Percentiles rank a stretch among this genome's conserved stretches.
Evolutionary conservation across 768 basidiomycete genomes (phyloP).

Genomic region (Candolleomyces aberdarensis): DNA sequence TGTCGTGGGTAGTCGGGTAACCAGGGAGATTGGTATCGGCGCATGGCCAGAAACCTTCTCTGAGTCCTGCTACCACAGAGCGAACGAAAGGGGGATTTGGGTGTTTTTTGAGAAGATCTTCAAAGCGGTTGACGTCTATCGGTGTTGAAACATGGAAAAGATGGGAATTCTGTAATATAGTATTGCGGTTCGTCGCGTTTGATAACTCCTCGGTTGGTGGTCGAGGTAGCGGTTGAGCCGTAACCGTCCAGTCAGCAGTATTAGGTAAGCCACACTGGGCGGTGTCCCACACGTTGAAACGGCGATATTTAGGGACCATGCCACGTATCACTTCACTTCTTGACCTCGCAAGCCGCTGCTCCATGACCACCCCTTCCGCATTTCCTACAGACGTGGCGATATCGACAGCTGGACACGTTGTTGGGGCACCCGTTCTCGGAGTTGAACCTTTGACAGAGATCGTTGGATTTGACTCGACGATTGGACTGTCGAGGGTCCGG

Average conservation of each 20-base stretch:
- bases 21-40: slow-evolving; percentile 11
- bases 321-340: too few relatives aligned
- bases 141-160: slow-evolving; percentile 22
- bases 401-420: too few relatives aligned
- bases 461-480: too few relatives aligned
- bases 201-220: too few relatives aligned
- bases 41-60: slow-evolving; percentile 31
- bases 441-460: too few relatives aligned
- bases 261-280: not conserved
- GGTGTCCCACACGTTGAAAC: too few relatives aligned
- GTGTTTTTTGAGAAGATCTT: slow-evolving; percentile 17
- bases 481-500: too few relatives aligned
- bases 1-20: slow-evolving; percentile 12
- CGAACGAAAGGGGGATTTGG: slow-evolving; percentile 26
- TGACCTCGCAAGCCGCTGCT: too few relatives aligned
- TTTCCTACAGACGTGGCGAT: too few relatives aligned
- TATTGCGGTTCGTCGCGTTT: not conserved
- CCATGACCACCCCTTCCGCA: too few relatives aligned
- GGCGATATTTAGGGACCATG: too few relatives aligned
- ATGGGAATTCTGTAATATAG: slow-evolving; percentile 4
- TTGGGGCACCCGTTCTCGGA: too few relatives aligned
- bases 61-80: slow-evolving; percentile 18
- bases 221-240: not conserved
- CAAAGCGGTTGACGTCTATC: slow-evolving; percentile 18
- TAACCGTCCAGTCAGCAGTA: not conserved